Base-by-base conservation (phyloP, 2,329 filamentous ascomycete genomes). In the Colletotrichum brevisporum region DNA sequence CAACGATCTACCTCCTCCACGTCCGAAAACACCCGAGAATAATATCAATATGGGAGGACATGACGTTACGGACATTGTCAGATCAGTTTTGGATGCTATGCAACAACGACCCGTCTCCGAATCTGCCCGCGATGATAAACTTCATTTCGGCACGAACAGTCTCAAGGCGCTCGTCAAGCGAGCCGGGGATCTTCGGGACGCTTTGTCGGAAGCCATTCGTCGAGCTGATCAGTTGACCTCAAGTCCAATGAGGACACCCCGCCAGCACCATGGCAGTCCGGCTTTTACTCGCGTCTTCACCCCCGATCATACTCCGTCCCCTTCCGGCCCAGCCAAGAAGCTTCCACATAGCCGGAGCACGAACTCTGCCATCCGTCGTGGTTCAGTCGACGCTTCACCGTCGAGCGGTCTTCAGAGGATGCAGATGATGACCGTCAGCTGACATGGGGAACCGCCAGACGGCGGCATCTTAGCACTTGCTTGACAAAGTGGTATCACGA, bases 131-230 rank as follows among this genome's bases (percentile, higher is more conserved):
- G 82, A 83, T 58, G 83, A 85, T 69, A 86, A 86, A 79, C 85
- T 91, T 74, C 90, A 90, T 67, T 92, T 92, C 71, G 90, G 91
- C 75, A 91, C 90, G 5, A 91, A 90, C 71, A 91, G 88, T 76
- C 83, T 92, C n/a, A 89, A 88, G 73, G 88, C 89, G 74, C 80
- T 92, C 61, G 90, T 92, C 45, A 89, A 88, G 75, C 84, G 89
- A 67, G 90, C 90, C 1, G 85, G 87, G 31, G 86, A 88, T 63
- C 78, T 92, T 41, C 85, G 87, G 31, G 88, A 91, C 71, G 81
- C 83, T 4, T 79, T 92, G 24, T 89, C 89, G 0, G 89, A 91
- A 63, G 77, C 88, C 5, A 83, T 92, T 54, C 87, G 89, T 55
- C 84, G 83, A 59, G 87, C 85, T 47, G 89, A 92, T 73, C 83